phyloP scores from a whole-genome alignment of 2,329 filamentous ascomycete genomes.

The Daldinia sp. region DNA sequence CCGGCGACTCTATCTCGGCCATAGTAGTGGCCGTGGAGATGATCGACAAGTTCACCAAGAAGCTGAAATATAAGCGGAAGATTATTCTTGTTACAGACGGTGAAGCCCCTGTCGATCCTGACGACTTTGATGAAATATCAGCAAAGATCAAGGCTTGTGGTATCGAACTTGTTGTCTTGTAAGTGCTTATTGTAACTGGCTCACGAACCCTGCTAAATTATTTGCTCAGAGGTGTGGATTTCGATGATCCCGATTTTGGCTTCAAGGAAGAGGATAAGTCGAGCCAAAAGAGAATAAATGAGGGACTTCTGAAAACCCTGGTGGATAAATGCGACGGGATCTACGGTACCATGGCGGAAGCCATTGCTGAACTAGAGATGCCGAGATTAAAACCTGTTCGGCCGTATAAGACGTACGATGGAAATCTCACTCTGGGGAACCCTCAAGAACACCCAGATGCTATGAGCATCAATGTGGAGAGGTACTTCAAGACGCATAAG shows the following conservation, averaged over 20 bases:
- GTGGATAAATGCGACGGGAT: conserved; percentile 73
- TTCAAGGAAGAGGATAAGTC: conserved; percentile 92
- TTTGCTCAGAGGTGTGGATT: conserved; percentile 78
- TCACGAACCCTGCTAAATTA: conserved; percentile 24
- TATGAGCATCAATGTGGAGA: conserved; percentile 84
- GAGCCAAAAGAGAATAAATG: conserved; percentile 76
- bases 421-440: conserved; percentile 81
- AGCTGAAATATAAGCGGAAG: conserved; percentile 80
- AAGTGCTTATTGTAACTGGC: conserved; percentile 50
- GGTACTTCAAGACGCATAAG: conserved; percentile 86
- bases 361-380: conserved; percentile 78
- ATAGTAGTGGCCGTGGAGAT: conserved; percentile 86
- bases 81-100: conserved; percentile 90
- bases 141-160: conserved; percentile 76
- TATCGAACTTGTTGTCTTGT: conserved; percentile 84
- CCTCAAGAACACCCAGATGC: conserved; percentile 76
- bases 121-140: conserved; percentile 74
- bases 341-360: conserved; percentile 87
- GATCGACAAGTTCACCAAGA: conserved; percentile 81
- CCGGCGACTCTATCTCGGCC: conserved; percentile 87
- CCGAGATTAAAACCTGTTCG: conserved; percentile 80
- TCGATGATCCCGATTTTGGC: conserved; percentile 89
- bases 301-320: conserved; percentile 70
- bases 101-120: conserved; percentile 73
- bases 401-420: conserved; percentile 81